Conservation (phyloP, 1,139 yeast species). For the Debaryomyces udenii region DNA sequence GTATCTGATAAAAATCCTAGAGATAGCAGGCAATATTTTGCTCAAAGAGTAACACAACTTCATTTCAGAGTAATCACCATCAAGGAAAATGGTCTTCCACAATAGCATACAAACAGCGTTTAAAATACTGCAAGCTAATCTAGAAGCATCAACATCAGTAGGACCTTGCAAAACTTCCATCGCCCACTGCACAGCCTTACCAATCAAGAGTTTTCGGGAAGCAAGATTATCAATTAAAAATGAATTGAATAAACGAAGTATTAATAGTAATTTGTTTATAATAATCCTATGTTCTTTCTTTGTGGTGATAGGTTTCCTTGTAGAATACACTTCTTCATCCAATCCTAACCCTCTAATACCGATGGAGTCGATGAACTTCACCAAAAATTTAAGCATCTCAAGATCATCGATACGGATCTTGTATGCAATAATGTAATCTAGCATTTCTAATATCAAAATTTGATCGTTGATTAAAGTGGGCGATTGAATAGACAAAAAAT, state of each 20-base stretch:
- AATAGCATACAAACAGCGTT: constrained; percentile 49
- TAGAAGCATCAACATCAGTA: constrained; percentile 57
- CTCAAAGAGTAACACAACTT: constrained; percentile 49
- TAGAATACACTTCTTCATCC: constrained; percentile 34
- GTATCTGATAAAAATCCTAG: constrained; percentile 54
- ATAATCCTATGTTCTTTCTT: constrained; percentile 56
- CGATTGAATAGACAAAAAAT: constrained; percentile 51
- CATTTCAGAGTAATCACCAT: constrained; percentile 27
- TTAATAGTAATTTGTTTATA: constrained; percentile 58
- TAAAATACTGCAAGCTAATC: constrained; percentile 64
- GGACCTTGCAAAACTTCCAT: constrained; percentile 59
- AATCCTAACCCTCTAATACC: constrained; percentile 58
- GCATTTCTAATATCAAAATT: constrained; percentile 55
- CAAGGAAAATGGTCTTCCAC: constrained; percentile 34
- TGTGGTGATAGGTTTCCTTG: constrained; percentile 32
- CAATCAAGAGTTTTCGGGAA: constrained; percentile 49
- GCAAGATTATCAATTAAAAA: constrained; percentile 40
- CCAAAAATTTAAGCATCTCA: constrained; percentile 42
- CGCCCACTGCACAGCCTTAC: constrained; percentile 63
- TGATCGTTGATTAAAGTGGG: constrained; percentile 60
- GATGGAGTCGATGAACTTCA: constrained; percentile 50
- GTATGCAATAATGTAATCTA: constrained; percentile 56
- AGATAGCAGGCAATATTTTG: constrained; percentile 54
- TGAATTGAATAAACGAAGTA: constrained; percentile 59
- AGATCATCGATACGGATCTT: constrained; percentile 40